These are phyloP conservation scores for Candida oleophila DNA, from an alignment of 805 yeast genomes.

Conservation along the genomic window DNA sequence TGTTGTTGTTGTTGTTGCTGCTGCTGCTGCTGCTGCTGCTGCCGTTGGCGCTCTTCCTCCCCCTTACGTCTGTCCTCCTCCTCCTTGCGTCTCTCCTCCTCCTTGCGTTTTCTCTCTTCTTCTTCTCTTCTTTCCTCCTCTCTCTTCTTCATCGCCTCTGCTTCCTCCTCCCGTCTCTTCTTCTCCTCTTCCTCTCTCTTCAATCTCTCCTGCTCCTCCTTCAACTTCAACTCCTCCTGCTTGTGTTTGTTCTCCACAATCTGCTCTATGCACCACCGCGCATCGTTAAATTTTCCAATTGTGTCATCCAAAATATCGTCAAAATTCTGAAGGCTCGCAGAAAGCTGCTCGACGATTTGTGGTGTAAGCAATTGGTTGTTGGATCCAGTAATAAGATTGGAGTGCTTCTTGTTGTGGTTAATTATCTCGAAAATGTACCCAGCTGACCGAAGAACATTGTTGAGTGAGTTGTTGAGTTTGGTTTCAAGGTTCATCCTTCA, in stretches of 20 bases:
- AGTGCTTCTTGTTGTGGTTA: conserved; percentile 38
- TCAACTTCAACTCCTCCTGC: conserved; percentile 38
- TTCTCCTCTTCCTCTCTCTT: conserved; percentile 26
- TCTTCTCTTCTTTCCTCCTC: conserved; percentile 17
- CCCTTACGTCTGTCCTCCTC: conserved; percentile 15
- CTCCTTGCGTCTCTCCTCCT: conserved; percentile 16
- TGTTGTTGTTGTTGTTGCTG: conserved; percentile 7
- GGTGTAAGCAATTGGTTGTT: conserved; percentile 42
- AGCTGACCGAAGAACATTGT: conserved; percentile 39
- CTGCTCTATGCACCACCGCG: conserved; percentile 43
- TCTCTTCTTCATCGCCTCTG: conserved; percentile 16
- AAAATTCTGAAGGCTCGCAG: conserved; percentile 33
- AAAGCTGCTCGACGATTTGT: conserved; percentile 33
- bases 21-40: conserved; percentile 12
- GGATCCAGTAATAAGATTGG: conserved; percentile 41
- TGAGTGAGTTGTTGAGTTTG: conserved; percentile 38
- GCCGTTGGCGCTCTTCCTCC: conserved; percentile 9
- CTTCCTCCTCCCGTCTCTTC: conserved; percentile 18
- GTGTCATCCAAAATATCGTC: conserved; percentile 46
- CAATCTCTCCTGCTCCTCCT: conserved; percentile 34
- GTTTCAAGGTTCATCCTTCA: conserved; percentile 36
- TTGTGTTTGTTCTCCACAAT: conserved; percentile 41
- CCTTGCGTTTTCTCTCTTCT: conserved; percentile 17
- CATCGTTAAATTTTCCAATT: conserved; percentile 39
- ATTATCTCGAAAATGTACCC: conserved; percentile 45